phyloP scores from a whole-genome alignment of 768 basidiomycete species.

The Russula sp. region DNA sequence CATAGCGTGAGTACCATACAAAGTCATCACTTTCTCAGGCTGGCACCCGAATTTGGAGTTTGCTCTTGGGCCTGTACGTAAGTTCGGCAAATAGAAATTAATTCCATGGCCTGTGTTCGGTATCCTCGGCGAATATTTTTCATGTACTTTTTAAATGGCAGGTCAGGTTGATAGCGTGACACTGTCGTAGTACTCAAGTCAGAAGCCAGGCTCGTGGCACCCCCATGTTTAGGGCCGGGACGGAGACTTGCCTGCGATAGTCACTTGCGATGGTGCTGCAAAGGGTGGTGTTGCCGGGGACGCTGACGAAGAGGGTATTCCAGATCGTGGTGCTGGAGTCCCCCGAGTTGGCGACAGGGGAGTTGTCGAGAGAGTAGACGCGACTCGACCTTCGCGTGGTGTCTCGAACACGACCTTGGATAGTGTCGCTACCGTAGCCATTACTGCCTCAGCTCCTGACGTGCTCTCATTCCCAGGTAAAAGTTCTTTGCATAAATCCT shows the following conservation, averaged over 20 bases:
- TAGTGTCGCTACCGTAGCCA: not conserved
- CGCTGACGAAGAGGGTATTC: no score
- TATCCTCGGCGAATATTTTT: constrained; percentile 1
- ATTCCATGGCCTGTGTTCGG: constrained; percentile 1
- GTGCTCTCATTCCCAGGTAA: not conserved
- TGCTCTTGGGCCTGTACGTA: not conserved
- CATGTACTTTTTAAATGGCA: not conserved
- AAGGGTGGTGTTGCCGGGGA: no score
- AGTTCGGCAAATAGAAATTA: not conserved
- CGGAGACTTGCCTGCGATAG: no score
- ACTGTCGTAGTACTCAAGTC: no score
- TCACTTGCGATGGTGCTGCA: no score
- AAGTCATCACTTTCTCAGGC: not conserved
- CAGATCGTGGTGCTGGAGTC: no score
- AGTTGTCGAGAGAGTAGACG: no score
- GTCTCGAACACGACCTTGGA: not conserved
- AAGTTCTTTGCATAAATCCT: not conserved
- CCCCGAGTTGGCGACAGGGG: no score
- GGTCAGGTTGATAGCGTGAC: no score
- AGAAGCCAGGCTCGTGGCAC: no score
- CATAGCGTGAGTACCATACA: not conserved
- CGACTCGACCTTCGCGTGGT: no score
- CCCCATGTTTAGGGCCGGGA: no score
- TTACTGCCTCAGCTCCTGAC: not conserved
- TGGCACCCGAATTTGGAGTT: not conserved